Base-by-base conservation (phyloP, 257 asterid genomes). In the Avicennia marina region DNA sequence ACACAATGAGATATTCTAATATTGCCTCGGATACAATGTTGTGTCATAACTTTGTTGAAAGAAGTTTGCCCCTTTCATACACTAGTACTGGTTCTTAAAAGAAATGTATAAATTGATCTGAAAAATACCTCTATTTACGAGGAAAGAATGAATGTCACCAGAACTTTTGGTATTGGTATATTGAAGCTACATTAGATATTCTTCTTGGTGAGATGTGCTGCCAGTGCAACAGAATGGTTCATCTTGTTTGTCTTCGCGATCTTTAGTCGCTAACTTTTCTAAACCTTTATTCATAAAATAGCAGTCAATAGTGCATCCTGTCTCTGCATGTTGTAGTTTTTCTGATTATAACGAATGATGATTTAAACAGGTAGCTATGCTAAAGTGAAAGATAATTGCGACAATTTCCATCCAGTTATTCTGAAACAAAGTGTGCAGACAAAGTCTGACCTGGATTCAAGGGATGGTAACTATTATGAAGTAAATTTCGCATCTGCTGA, bases 391-490 rank as follows among this genome's bases (percentile, higher is more conserved):
- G 58, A 24, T 27, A 55, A 31, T 39, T 27, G 54, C 62, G 43
- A 59, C 12, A 16, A 19, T 65, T 66, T 81, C 29, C 58, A 16
- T 4, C 31, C 71, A 9, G 33, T 60, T 53, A 36, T 42, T 41
- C 69, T 31, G 40, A 58, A 71, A 60, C 55, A 62, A 56, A 67
- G 53, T 43, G 58, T 49, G 29, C 50, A 26, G 31, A 67, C 68
- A 45, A 79, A 63, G 48, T 66, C 64, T 19, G 75, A 70, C 58
- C 64, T 75, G 55, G 69, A 63, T 32, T 65, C 78, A 26, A 71
- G 67, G 75, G 72, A 53, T 46, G 73, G 60, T 40, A 65, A 64
- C 54, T 61, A 72, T 58, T 71, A 83, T 0, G 85, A 77, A 63
- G 52, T 77, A 67, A 74, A 70, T 71, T 48, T 63, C 29, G 81